Evolutionary conservation across 2,329 filamentous ascomycete species (phyloP), one percentile per base, ranked within the genome.

Genomic region (Colletotrichum costaricense): DNA sequence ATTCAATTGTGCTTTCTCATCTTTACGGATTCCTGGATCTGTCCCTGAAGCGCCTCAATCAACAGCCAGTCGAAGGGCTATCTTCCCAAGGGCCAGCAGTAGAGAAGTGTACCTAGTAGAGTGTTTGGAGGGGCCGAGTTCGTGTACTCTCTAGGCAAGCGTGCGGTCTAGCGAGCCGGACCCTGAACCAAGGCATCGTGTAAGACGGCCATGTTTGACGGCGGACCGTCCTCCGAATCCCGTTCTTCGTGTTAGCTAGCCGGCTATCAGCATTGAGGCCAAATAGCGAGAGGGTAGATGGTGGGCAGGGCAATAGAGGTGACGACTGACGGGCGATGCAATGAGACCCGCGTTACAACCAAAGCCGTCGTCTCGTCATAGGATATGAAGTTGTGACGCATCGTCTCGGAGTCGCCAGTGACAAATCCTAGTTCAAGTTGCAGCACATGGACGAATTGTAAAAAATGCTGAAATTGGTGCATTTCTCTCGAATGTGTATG

Each of bases 11-110:
- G 16, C 19, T 33, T 57, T 9, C 59, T 33, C 16, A 30, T 14
- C 38, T 35, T 38, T 11, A 66, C 46, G 67, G 52, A 26, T 72
- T 63, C 64, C 64, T 68, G 46, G 49, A 35, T 16, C 28, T 60
- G 65, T 64, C 24, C 58, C 54, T 64, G 67, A 64, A 49, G 52
- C n/a, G 22, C 54, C 49, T 49, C 67, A 30, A 22, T 63, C 68
- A 60, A 24, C 56, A 54, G 42, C 60, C 35, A 26, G 55, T 46
- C 14, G 14, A 33, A 70, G 54, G 26, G 55, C 54, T 63, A 30
- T 55, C 55, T 55, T 55, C 30, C 55, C 22, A 33, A 46, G 54
- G 16, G 30, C 35, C 26, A 46, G 46, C 35, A 46, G 30, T 46
- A 58, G 33, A 33, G 33, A 33, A 33, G 33, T 33, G 33, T 33